phyloP scores from a whole-genome alignment of 257 asterid species.

The Solanum boliviense region DNA sequence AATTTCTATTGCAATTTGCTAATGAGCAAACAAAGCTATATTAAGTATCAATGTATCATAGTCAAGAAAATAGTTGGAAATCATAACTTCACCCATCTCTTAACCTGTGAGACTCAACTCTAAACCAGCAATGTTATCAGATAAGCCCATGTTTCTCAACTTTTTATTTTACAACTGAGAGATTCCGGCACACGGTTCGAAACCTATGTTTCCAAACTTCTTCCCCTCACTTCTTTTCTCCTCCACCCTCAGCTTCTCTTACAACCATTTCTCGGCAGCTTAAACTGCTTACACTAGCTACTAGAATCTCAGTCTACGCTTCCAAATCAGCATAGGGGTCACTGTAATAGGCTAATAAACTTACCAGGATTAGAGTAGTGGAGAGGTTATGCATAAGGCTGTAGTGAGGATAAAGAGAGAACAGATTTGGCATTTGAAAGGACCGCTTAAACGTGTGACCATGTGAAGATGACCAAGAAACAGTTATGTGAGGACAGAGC shows the following conservation, averaged over 20 bases:
- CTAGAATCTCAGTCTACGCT: background rate
- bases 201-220: background rate
- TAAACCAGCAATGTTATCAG: background rate
- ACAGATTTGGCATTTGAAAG: background rate
- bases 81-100: background rate
- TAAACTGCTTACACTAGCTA: background rate
- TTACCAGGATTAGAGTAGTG: background rate
- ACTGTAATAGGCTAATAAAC: background rate
- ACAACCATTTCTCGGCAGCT: background rate
- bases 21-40: background rate
- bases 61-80: background rate
- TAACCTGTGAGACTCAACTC: background rate
- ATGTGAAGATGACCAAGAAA: background rate
- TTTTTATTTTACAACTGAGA: background rate
- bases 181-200: background rate
- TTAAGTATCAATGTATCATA: background rate
- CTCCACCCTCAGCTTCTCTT: background rate
- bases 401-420: background rate
- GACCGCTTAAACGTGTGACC: background rate
- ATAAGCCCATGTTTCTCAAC: background rate
- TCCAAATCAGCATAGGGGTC: background rate
- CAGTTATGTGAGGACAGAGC: background rate
- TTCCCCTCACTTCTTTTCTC: background rate
- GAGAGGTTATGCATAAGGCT: background rate
- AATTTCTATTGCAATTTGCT: background rate